Percentiles rank a stretch among this genome's conserved stretches.
These are phyloP conservation scores for Blastobotrys petasosporus DNA, from an alignment of 1,139 yeast species.

Conservation along the genomic window DNA sequence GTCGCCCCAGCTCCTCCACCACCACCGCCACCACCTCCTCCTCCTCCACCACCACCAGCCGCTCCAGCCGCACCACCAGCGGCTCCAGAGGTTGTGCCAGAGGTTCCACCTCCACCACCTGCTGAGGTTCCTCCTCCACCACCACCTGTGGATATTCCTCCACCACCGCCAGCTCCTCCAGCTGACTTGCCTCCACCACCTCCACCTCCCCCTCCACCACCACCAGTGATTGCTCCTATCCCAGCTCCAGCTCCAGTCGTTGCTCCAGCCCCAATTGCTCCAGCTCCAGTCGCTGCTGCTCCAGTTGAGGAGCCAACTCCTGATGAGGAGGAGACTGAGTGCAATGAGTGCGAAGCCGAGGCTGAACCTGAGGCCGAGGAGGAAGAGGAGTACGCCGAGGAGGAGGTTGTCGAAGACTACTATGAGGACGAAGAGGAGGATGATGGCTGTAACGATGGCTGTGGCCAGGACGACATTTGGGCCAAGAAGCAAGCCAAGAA, in stretches of 20 bases:
- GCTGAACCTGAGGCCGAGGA: neutral
- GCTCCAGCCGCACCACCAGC: neutral
- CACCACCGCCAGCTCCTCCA: constrained; percentile 2
- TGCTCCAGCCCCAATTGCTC: neutral
- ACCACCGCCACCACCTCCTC: neutral
- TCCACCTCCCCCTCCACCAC: neutral
- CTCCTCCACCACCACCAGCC: neutral
- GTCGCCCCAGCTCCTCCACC: neutral
- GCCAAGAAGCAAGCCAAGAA: constrained; percentile 3
- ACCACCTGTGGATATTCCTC: neutral
- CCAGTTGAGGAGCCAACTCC: neutral
- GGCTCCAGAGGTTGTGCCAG: neutral
- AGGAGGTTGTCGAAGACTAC: constrained; percentile 1
- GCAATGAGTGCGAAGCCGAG: no score
- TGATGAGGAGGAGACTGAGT: no score
- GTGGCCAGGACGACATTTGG: neutral
- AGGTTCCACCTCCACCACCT: neutral
- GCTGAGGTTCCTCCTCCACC: constrained; percentile 3
- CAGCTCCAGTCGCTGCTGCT: neutral
- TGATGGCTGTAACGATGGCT: neutral
- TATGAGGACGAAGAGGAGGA: neutral
- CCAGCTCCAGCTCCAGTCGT: neutral
- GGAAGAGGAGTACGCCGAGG: constrained; percentile 3
- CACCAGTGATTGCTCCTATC: neutral
- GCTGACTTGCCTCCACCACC: constrained; percentile 1